Percentiles rank a stretch among this genome's conserved stretches.
Conservation (phyloP, 2,329 filamentous ascomycete species). For the Trichophyton mentagrophytes region DNA sequence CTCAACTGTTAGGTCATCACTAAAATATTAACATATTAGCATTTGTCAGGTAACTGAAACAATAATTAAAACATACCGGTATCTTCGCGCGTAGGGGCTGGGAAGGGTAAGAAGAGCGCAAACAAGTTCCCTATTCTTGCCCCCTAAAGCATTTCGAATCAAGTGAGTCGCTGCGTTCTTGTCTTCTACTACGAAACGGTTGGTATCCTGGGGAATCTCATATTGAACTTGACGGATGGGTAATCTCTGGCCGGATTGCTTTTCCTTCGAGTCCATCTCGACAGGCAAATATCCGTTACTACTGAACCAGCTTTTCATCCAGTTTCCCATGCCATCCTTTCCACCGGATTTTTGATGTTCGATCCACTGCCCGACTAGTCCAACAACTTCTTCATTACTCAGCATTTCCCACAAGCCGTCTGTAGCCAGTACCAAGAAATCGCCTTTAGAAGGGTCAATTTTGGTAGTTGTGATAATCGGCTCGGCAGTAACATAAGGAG, state of each 20-base stretch:
- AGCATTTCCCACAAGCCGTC: constrained; percentile 99
- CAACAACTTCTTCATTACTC: constrained; percentile 94
- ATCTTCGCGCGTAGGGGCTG: constrained; percentile 79
- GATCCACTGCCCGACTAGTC: constrained; percentile 91
- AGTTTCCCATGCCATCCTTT: constrained; percentile 40
- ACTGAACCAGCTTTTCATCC: constrained; percentile 59
- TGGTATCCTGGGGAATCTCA: constrained; percentile 56
- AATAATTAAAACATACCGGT: constrained; percentile 50
- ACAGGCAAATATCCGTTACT: constrained; percentile 55
- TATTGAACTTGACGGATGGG: constrained; percentile 86
- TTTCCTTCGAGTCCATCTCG: constrained; percentile 45
- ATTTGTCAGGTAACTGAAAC: neutral
- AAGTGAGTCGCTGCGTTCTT: constrained; percentile 94
- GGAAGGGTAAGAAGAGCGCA: constrained; percentile 84
- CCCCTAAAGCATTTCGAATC: constrained; percentile 85
- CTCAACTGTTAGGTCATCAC: constrained; percentile 91
- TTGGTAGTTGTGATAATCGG: constrained; percentile 88
- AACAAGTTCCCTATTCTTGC: constrained; percentile 85
- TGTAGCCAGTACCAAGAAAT: constrained; percentile 92
- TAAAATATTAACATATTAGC: constrained; percentile 29
- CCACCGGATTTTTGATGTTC: constrained; percentile 51
- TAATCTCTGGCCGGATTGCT: constrained; percentile 55
- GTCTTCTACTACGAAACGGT: constrained; percentile 86
- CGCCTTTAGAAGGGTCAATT: constrained; percentile 75
- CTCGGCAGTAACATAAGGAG: constrained; percentile 94